These are phyloP conservation scores for Hibiscus syriacus DNA, from an alignment of 345 rosid genomes.

Conservation along the genomic window DNA sequence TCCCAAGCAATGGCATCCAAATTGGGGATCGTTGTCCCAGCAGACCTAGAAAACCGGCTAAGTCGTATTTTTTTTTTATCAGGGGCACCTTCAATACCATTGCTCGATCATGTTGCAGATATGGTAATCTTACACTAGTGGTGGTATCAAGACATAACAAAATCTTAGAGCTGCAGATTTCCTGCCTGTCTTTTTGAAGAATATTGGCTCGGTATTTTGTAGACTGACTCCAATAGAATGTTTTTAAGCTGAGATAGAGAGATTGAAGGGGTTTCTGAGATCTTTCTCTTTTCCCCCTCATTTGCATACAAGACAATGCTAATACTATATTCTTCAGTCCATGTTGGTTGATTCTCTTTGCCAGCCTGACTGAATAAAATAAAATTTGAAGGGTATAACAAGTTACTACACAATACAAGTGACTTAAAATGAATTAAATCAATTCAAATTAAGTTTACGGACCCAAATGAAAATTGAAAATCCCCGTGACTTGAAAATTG, in stretches of 20 bases:
- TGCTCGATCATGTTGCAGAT: background rate
- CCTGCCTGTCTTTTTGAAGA: conserved; percentile 5
- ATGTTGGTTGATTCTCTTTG: no score
- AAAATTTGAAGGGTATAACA: no score
- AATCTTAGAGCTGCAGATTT: background rate
- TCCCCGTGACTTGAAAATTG: no score
- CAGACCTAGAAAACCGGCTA: background rate
- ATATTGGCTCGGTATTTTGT: conserved; percentile 16
- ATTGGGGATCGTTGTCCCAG: background rate
- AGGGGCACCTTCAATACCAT: conserved; percentile 4
- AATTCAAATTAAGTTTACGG: no score
- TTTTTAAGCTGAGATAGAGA: background rate
- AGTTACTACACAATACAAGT: no score
- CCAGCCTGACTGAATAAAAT: background rate
- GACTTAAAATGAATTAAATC: no score
- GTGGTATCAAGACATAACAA: background rate
- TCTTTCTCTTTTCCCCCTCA: background rate
- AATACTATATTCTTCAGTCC: background rate
- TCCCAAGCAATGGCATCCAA: background rate
- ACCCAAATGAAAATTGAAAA: no score
- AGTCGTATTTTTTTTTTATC: background rate
- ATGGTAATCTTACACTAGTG: background rate
- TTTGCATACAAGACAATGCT: background rate
- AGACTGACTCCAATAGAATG: conserved; percentile 12
- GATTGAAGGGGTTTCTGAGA: background rate